phyloP scores from a whole-genome alignment of 805 yeast genomes.

The Kregervanrija pseudodelftensis region DNA sequence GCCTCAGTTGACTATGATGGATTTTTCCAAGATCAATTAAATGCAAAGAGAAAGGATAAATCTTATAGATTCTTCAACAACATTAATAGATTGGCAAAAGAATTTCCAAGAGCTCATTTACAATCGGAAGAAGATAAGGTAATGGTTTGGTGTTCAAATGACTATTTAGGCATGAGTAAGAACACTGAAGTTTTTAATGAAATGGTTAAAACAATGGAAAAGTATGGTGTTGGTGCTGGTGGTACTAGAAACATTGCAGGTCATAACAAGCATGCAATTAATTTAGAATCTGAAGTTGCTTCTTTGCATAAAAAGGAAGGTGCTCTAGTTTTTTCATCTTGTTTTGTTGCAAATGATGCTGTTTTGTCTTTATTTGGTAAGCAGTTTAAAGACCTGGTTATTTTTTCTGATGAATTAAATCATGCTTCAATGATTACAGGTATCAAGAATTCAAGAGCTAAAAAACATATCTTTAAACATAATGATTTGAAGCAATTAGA shows the following conservation, averaged over 20 bases:
- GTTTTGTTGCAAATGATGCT: slow-evolving; percentile 96
- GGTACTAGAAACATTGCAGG: slow-evolving; percentile 99
- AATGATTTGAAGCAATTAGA: slow-evolving; percentile 84
- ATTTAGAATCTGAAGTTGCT: slow-evolving; percentile 80
- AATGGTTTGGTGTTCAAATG: slow-evolving; percentile 99
- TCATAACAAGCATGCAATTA: slow-evolving; percentile 85
- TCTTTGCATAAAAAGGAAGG: slow-evolving; percentile 91
- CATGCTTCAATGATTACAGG: slow-evolving; percentile 99
- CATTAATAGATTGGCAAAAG: slow-evolving; percentile 90
- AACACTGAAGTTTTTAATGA: slow-evolving; percentile 63
- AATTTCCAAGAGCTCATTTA: slow-evolving; percentile 91
- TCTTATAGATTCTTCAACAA: slow-evolving; percentile 96
- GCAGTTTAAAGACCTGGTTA: slow-evolving; percentile 81
- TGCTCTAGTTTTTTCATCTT: slow-evolving; percentile 89
- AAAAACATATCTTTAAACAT: slow-evolving; percentile 87
- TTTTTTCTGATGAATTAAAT: slow-evolving; percentile 86
- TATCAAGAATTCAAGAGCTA: slow-evolving; percentile 80
- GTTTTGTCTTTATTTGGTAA: slow-evolving; percentile 86
- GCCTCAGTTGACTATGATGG: slow-evolving; percentile 64
- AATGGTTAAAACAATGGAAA: slow-evolving; percentile 74
- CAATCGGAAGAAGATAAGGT: slow-evolving; percentile 70
- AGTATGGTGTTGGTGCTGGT: slow-evolving; percentile 98
- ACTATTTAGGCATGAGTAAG: slow-evolving; percentile 91
- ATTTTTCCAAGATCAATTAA: slow-evolving; percentile 57
- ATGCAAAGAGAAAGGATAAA: slow-evolving; percentile 74